Base-by-base conservation (phyloP, 2,329 filamentous ascomycete genomes). In the Coniochaeta ligniaria region DNA sequence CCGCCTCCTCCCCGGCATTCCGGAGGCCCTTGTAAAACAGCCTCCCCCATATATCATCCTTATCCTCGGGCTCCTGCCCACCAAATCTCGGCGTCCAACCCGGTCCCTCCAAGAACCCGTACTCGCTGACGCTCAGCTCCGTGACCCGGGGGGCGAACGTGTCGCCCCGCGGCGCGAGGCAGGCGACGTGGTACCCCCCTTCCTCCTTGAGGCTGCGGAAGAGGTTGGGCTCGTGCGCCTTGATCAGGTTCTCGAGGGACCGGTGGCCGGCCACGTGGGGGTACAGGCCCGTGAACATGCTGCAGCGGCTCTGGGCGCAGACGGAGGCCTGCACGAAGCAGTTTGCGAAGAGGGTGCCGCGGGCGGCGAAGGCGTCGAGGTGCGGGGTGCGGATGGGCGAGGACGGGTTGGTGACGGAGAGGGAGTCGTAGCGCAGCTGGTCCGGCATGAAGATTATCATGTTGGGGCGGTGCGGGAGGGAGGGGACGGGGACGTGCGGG, bases 401-500 rank as follows among this genome's bases (percentile, higher is more conserved):
- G 0, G 66, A 43, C 5, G 66, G 67, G 2, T 66, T 68, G 2
- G 71, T 70, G 52, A 73, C 77, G 0, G 73, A 72, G 0, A 79
- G 66, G 1, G 76, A 72, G 63, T 80, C 78, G 52, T 75, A 78
- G 11, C 77, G 74, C 3, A 80, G 69, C 66, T 80, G 78, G 57
- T 80, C 77, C 3, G 77, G 78, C 77, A 80, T 79, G 62, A 79
- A 80, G 8, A 79, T 75, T 57, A 77, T 65, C 28, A 73, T 71
- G 59, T 78, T 78, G 16, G 74, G 71, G 17, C 63, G 61, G 17
- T 16, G 26, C n/a, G 47, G 47, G 47, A 52, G 47, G 47, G n/a
- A 22, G 14, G 47, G 47, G 22, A 52, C 16, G 24, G 47, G 47
- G 2, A 7, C 5, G 47, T 52, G 47, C 5, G 47, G 47, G 47